A percentile compares a stretch with the other conserved stretches of the same genome.
These are phyloP conservation scores for Paecilomyces sp. DNA, from an alignment of 2,329 filamentous ascomycete genomes.

Conservation along the genomic window DNA sequence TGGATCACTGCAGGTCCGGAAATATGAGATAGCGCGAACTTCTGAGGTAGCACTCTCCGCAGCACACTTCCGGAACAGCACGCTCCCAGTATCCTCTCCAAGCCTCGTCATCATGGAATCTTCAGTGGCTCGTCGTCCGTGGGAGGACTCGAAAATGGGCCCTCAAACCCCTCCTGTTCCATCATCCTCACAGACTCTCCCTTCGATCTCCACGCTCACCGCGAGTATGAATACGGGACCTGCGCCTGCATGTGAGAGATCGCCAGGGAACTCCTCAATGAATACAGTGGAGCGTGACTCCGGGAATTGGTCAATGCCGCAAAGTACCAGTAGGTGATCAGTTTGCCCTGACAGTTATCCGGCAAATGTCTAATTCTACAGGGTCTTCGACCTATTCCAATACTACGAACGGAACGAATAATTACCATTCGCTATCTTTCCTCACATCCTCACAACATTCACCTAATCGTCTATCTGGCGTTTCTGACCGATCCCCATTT, in stretches of 20 bases:
- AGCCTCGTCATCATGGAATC: constrained; percentile 28
- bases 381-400: constrained; percentile 45
- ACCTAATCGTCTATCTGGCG: constrained; percentile 32
- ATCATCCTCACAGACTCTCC: constrained; percentile 35
- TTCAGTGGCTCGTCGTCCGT: constrained; percentile 35
- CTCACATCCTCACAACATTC: constrained; percentile 39
- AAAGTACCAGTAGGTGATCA: constrained; percentile 47
- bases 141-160: constrained; percentile 31
- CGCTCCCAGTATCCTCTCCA: not conserved
- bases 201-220: constrained; percentile 42
- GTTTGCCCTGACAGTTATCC: constrained; percentile 5
- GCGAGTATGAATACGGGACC: constrained; percentile 31
- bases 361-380: constrained; percentile 18
- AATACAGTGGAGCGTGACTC: constrained; percentile 49
- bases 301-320: constrained; percentile 53
- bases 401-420: constrained; percentile 36
- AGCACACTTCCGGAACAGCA: not conserved
- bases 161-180: constrained; percentile 27
- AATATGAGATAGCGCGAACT: not conserved
- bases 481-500: constrained; percentile 36
- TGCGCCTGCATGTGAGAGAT: constrained; percentile 29
- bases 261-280: constrained; percentile 33
- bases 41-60: not conserved
- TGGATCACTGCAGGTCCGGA: not conserved
- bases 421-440: constrained; percentile 37